Percentiles rank a stretch among this genome's conserved stretches.
Evolutionary conservation across 2,329 filamentous ascomycete genomes (phyloP).

Genomic region (Drechslerella coelobrocha): DNA sequence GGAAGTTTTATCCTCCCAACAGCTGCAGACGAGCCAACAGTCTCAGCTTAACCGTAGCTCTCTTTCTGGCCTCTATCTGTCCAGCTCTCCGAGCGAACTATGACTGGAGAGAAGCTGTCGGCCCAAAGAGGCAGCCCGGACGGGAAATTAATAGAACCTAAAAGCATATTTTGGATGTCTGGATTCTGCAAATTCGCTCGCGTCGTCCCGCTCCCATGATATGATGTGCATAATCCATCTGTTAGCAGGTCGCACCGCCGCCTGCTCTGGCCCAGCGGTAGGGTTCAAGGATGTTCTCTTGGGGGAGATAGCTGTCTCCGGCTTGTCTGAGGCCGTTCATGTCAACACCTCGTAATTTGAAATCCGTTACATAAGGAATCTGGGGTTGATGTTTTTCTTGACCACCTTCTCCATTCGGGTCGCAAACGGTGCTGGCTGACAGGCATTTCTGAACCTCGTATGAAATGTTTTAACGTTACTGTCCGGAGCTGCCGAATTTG

Average conservation of each 20-base stretch:
- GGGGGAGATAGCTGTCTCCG: not conserved
- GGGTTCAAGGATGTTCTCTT: conserved; percentile 43
- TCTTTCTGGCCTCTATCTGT: too few relatives aligned
- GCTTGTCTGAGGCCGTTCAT: not conserved
- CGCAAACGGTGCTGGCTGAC: conserved; percentile 4
- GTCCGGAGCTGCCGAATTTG: too few relatives aligned
- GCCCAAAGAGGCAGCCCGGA: not conserved
- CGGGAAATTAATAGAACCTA: conserved; percentile 4
- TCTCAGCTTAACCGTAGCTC: too few relatives aligned
- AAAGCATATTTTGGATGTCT: not conserved
- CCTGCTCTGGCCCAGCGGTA: conserved; percentile 34
- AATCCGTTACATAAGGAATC: conserved; percentile 41
- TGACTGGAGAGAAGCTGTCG: not conserved
- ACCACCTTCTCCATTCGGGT: conserved; percentile 41
- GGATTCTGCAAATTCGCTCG: conserved; percentile 47
- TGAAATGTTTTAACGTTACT: too few relatives aligned
- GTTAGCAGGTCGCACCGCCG: conserved; percentile 6
- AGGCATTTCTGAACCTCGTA: too few relatives aligned
- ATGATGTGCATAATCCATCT: conserved; percentile 26
- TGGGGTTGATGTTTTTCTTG: not conserved
- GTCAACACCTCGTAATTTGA: not conserved
- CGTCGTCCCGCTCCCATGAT: conserved; percentile 50
- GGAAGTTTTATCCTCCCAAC: conserved; percentile 5
- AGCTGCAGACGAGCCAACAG: not conserved
- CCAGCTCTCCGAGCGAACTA: not conserved